Conservation (phyloP, 2,329 filamentous ascomycete genomes). For the Epichloe uncinata region DNA sequence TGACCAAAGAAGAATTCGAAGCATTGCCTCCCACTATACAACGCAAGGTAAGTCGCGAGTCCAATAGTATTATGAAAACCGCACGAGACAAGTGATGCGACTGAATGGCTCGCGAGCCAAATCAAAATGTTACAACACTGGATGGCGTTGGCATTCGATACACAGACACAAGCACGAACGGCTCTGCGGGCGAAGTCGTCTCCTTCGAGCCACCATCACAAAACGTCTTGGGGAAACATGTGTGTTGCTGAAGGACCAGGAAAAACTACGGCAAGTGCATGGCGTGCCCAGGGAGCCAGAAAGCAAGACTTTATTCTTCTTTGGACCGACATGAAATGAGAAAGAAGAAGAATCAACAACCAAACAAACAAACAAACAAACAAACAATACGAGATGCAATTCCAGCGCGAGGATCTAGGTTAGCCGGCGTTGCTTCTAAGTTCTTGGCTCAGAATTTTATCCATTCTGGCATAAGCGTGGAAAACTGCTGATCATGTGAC, state of each 20-base stretch:
- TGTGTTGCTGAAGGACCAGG: no score
- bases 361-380: no score
- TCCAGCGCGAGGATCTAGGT: background rate
- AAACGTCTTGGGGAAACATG: background rate
- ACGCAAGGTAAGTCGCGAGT: constrained; percentile 37
- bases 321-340: background rate
- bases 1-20: constrained; percentile 32
- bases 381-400: background rate
- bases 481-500: background rate
- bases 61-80: background rate
- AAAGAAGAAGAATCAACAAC: background rate
- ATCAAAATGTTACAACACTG: background rate
- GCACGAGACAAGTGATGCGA: background rate
- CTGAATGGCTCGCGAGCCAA: background rate
- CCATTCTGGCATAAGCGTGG: background rate
- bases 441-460: background rate
- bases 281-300: no score
- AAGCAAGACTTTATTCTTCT: background rate
- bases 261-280: no score
- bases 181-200: background rate
- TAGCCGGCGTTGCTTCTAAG: background rate
- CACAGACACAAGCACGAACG: background rate
- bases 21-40: constrained; percentile 40
- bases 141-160: background rate
- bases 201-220: background rate